A percentile compares a stretch with the other conserved stretches of the same genome.
Evolutionary conservation across 371 early-diverging fungal species (phyloP).

Genomic region (Mucor sp.): DNA sequence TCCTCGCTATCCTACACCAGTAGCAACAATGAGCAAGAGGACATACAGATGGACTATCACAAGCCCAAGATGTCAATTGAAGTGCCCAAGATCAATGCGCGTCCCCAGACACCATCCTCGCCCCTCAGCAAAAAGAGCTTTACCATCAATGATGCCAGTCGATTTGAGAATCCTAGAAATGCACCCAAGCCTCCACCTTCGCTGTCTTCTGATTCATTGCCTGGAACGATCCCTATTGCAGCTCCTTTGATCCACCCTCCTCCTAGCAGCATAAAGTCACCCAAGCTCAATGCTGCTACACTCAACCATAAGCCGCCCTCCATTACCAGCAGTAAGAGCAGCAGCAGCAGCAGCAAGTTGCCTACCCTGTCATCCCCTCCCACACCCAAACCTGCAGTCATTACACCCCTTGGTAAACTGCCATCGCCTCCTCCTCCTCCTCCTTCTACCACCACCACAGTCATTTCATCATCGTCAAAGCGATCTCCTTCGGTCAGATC

Average conservation of each 20-base stretch:
- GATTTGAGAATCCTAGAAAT: conserved; percentile 40
- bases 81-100: conserved; percentile 9
- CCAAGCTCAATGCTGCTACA: not conserved
- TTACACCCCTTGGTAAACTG: conserved; percentile 13
- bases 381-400: not conserved
- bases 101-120: conserved; percentile 21
- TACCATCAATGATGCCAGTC: conserved; percentile 5
- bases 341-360: not conserved
- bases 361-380: not conserved
- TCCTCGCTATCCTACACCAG: not conserved
- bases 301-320: not conserved
- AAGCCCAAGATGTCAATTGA: conserved; percentile 7
- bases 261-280: not conserved
- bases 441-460: not conserved
- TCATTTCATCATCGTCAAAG: not conserved
- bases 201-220: not conserved
- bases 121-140: conserved; percentile 20
- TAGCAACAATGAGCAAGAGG: not conserved
- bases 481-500: not conserved
- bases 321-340: not conserved
- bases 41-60: not conserved
- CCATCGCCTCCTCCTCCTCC: not conserved
- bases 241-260: not conserved
- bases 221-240: not conserved
- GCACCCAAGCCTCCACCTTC: conserved; percentile 37